phyloP scores from a whole-genome alignment of 805 yeast species.

The Kuraishia floccosa region DNA sequence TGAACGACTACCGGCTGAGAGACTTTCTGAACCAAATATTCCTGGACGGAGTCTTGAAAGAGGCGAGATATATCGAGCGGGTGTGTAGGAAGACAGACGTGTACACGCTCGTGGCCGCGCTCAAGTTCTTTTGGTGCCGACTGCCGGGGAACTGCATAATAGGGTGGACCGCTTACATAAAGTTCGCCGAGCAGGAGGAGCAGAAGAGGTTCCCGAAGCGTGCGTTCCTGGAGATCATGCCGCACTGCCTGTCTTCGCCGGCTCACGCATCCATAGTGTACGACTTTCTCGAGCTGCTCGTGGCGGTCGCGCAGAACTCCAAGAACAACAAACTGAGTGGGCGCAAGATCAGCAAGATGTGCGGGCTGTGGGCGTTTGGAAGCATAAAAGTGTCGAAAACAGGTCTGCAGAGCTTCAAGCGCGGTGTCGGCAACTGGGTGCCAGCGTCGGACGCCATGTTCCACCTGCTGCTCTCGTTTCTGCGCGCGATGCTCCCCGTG shows the following conservation, averaged over 20 bases:
- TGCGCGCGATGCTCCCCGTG: slow-evolving; percentile 64
- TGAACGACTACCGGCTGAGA: slow-evolving; percentile 48
- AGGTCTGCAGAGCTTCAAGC: slow-evolving; percentile 35
- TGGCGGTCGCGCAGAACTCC: slow-evolving; percentile 69
- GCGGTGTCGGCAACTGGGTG: slow-evolving; percentile 69
- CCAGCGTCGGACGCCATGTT: slow-evolving; percentile 80
- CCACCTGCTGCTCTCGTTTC: slow-evolving; percentile 65
- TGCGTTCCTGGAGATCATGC: slow-evolving; percentile 76
- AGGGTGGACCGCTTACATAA: slow-evolving; percentile 77
- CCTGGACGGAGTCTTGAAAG: slow-evolving; percentile 41
- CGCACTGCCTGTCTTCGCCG: slow-evolving; percentile 70
- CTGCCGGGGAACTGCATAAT: slow-evolving; percentile 69
- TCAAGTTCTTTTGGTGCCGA: slow-evolving; percentile 83
- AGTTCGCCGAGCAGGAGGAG: slow-evolving; percentile 53
- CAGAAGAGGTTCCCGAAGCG: slow-evolving; percentile 56
- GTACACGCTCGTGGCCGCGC: slow-evolving; percentile 57
- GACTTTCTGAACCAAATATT: slow-evolving; percentile 45
- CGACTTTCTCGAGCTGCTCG: slow-evolving; percentile 74
- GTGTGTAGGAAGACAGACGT: slow-evolving; percentile 47
- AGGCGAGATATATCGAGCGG: slow-evolving; percentile 25
- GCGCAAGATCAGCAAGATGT: slow-evolving; percentile 67
- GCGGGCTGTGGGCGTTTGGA: slow-evolving; percentile 80
- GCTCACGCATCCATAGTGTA: slow-evolving; percentile 86
- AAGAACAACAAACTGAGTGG: slow-evolving; percentile 72
- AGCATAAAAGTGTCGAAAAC: slow-evolving; percentile 21